These are phyloP conservation scores for Carnegiea gigantea DNA, from an alignment of 179 eudicot species.

Conservation along the genomic window DNA sequence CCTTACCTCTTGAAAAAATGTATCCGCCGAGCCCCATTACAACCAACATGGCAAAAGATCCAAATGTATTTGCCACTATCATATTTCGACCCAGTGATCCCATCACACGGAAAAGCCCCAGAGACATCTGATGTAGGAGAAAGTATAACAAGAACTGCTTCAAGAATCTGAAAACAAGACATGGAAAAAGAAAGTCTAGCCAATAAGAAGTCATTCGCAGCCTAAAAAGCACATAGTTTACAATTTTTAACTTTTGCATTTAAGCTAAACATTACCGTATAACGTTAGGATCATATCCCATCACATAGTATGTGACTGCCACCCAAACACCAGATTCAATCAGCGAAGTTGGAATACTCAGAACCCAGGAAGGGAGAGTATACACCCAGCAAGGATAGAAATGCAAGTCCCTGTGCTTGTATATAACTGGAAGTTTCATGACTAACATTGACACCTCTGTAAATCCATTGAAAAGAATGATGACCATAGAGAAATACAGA, in stretches of 20 bases:
- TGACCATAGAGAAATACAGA: conserved; percentile 87
- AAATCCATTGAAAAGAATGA: conserved; percentile 91
- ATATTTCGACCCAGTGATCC: conserved; percentile 91
- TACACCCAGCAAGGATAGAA: conserved; percentile 93
- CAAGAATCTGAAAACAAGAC: conserved; percentile 53
- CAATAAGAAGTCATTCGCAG: not conserved
- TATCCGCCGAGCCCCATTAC: conserved; percentile 98
- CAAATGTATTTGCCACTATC: conserved; percentile 96
- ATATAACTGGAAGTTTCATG: conserved; percentile 80
- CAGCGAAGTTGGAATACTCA: conserved; percentile 85
- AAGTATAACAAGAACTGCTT: conserved; percentile 77
- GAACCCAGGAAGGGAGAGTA: conserved; percentile 75
- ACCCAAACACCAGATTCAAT: conserved; percentile 93
- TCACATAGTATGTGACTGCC: conserved; percentile 72
- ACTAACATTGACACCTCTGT: conserved; percentile 94
- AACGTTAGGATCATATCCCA: conserved; percentile 84
- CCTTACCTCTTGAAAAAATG: conserved; percentile 77
- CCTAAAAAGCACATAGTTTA: not conserved
- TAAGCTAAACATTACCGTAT: conserved; percentile 42
- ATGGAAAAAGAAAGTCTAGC: conserved; percentile 5
- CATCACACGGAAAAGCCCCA: conserved; percentile 85
- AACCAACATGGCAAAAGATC: conserved; percentile 96
- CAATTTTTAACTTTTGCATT: not conserved
- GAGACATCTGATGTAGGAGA: conserved; percentile 87
- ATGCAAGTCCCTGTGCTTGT: conserved; percentile 90